These are phyloP conservation scores for Heterobasidion irregulare DNA, from an alignment of 1,284 basidiomycete species.

Conservation along the genomic window DNA sequence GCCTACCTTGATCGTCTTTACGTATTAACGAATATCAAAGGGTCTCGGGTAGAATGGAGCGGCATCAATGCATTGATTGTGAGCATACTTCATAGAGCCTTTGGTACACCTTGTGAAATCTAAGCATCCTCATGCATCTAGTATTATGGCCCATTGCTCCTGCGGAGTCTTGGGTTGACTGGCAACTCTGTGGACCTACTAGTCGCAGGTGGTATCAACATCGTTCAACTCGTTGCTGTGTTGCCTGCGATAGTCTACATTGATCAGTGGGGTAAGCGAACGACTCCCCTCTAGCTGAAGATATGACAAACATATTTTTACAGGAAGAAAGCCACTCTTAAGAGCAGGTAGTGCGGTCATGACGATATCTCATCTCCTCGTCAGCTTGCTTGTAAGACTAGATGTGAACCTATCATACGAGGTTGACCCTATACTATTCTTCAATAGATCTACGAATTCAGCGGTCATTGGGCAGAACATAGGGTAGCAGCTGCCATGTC, in stretches of 20 bases:
- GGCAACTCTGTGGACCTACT: conserved; percentile 47
- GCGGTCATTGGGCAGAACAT: conserved; percentile 48
- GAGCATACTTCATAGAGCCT: too few relatives aligned
- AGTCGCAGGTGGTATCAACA: conserved; percentile 72
- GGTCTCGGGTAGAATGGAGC: conserved; percentile 55
- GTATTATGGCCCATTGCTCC: conserved; percentile 76
- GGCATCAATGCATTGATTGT: conserved; percentile 69
- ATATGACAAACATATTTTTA: background rate
- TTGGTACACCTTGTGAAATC: background rate
- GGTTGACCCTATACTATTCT: background rate
- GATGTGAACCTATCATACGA: background rate
- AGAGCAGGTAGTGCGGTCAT: conserved; percentile 66
- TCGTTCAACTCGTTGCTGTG: conserved; percentile 70
- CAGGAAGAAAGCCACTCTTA: conserved; percentile 58
- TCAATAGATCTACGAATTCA: conserved; percentile 38
- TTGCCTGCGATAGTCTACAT: conserved; percentile 67
- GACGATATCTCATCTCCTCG: conserved; percentile 63
- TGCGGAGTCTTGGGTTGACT: conserved; percentile 53
- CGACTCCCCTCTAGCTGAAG: background rate
- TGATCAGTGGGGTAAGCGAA: conserved; percentile 56
- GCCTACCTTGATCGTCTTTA: conserved; percentile 16
- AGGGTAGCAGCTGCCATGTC: conserved; percentile 52
- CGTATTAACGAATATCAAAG: background rate
- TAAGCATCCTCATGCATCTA: background rate
- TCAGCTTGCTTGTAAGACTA: conserved; percentile 53